phyloP scores from a whole-genome alignment of 352 stramenopile genomes.

The Phytopythium delawarense region DNA sequence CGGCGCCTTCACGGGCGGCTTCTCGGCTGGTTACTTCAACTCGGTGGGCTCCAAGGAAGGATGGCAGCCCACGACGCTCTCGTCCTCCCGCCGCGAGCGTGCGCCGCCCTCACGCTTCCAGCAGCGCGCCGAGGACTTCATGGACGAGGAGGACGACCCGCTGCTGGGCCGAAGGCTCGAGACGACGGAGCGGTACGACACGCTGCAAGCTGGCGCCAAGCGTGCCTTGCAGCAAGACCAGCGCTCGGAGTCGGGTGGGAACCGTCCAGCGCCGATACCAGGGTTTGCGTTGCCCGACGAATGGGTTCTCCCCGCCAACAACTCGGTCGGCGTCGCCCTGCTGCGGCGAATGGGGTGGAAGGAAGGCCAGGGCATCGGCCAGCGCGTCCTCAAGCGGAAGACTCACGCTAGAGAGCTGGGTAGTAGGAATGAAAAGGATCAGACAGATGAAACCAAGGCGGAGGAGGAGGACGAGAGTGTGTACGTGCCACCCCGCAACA shows the following conservation, averaged over 20 bases:
- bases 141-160: constrained; percentile 93
- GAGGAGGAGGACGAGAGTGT: constrained; percentile 31
- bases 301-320: constrained; percentile 59
- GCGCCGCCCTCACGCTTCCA: constrained; percentile 19
- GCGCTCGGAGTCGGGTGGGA: not conserved
- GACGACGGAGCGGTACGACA: constrained; percentile 63
- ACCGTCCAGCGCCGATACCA: constrained; percentile 17
- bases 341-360: constrained; percentile 90
- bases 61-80: constrained; percentile 82
- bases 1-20: constrained; percentile 92
- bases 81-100: constrained; percentile 61
- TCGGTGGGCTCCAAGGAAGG: constrained; percentile 89
- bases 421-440: not conserved
- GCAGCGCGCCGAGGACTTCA: constrained; percentile 90
- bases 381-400: constrained; percentile 50
- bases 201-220: constrained; percentile 33
- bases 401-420: constrained; percentile 10
- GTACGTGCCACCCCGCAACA: constrained; percentile 53
- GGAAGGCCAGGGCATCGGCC: constrained; percentile 85
- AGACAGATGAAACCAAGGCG: constrained; percentile 4
- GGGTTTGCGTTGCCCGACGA: constrained; percentile 63
- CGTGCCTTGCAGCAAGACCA: constrained; percentile 24
- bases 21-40: constrained; percentile 93
- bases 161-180: constrained; percentile 79
- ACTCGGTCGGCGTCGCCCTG: constrained; percentile 81